Conservation (phyloP, 2,329 filamentous ascomycete genomes). For the Fusarium foetens region DNA sequence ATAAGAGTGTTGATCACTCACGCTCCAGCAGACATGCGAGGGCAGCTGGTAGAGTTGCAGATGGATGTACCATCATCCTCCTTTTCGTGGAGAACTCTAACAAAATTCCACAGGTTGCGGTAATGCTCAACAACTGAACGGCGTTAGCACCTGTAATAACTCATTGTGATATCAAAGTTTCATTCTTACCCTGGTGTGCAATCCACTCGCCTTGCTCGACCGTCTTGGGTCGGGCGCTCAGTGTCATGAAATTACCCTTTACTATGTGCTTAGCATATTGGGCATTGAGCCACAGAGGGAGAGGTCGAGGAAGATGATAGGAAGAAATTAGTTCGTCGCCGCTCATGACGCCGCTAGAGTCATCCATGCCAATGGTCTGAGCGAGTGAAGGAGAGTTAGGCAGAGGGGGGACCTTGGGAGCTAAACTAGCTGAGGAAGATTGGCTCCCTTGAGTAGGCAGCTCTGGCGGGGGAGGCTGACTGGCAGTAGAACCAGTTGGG, state of each 20-base stretch:
- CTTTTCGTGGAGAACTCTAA: constrained; percentile 86
- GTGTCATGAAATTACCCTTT: constrained; percentile 98
- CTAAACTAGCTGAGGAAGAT: constrained; percentile 62
- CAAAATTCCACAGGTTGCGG: constrained; percentile 87
- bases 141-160: not conserved
- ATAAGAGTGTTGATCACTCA: constrained; percentile 61
- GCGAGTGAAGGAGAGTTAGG: constrained; percentile 72
- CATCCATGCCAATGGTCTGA: constrained; percentile 75
- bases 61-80: constrained; percentile 81
- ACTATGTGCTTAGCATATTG: constrained; percentile 87
- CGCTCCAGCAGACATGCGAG: constrained; percentile 94
- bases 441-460: constrained; percentile 59
- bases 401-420: constrained; percentile 69
- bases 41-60: constrained; percentile 86
- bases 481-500: constrained; percentile 59
- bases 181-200: constrained; percentile 83
- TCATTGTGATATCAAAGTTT: not conserved
- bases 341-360: constrained; percentile 60
- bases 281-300: constrained; percentile 77
- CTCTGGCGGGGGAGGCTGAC: constrained; percentile 61
- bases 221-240: constrained; percentile 92
- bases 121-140: constrained; percentile 88
- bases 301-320: constrained; percentile 72
- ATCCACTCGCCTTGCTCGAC: constrained; percentile 97
- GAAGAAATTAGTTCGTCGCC: constrained; percentile 66